These are phyloP conservation scores for Cyberlindnera euphorbiae DNA, from an alignment of 805 yeast genomes.

Conservation along the genomic window DNA sequence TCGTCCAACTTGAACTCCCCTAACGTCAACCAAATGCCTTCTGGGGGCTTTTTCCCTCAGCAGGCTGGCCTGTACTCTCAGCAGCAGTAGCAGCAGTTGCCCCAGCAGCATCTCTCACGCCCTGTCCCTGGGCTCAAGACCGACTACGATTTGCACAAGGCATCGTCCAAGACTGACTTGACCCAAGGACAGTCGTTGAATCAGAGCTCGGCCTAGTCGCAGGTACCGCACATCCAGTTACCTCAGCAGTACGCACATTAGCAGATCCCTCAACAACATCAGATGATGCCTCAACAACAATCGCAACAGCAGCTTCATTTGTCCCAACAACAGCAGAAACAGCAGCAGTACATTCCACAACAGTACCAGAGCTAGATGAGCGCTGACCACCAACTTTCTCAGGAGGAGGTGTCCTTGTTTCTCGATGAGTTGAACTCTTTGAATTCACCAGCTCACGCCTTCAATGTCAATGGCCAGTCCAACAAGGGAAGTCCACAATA, in stretches of 20 bases:
- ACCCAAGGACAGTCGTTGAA: too few relatives aligned
- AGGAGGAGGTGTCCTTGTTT: constrained; percentile 14
- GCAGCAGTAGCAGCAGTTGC: not conserved
- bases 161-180: constrained; percentile 14
- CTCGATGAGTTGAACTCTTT: constrained; percentile 16
- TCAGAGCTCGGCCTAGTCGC: too few relatives aligned
- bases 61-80: not conserved
- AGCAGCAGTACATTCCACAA: not conserved
- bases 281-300: not conserved
- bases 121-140: constrained; percentile 18
- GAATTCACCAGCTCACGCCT: constrained; percentile 11
- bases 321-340: constrained; percentile 1
- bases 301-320: constrained; percentile 3
- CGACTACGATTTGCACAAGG: constrained; percentile 15
- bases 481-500: constrained; percentile 2
- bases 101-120: constrained; percentile 5
- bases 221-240: not conserved
- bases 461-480: constrained; percentile 2
- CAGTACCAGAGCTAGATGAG: too few relatives aligned
- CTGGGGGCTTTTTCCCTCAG: constrained; percentile 2
- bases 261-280: constrained; percentile 2
- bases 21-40: constrained; percentile 1
- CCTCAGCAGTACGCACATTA: not conserved
- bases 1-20: constrained; percentile 19
- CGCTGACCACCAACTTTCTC: too few relatives aligned